A percentile compares a stretch with the other conserved stretches of the same genome.
These are phyloP conservation scores for Chrysanthemum lavandulifolium DNA, from an alignment of 129 eudicot genomes.

Conservation along the genomic window DNA sequence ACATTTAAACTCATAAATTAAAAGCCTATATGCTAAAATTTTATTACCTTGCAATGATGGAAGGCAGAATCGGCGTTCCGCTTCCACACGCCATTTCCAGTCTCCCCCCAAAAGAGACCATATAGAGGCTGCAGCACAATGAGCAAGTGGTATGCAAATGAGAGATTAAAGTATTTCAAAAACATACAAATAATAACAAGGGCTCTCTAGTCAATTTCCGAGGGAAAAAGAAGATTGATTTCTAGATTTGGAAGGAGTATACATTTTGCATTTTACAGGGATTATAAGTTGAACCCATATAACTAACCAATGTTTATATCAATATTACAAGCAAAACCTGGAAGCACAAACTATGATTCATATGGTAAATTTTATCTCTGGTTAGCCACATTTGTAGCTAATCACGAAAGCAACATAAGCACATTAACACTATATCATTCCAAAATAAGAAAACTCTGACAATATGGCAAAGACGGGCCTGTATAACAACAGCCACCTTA, in stretches of 20 bases:
- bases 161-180: not conserved
- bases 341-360: not conserved
- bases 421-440: not conserved
- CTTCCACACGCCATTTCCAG: conserved; percentile 73
- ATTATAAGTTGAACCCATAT: not conserved
- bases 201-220: not conserved
- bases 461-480: no score
- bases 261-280: not conserved
- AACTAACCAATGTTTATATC: not conserved
- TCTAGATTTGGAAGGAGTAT: not conserved
- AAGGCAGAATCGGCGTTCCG: conserved; percentile 90
- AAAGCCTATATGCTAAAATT: conserved; percentile 5
- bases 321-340: not conserved
- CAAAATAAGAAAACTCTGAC: no score
- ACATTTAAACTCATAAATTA: not conserved
- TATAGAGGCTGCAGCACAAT: conserved; percentile 66
- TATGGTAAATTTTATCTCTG: not conserved
- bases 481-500: no score
- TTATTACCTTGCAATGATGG: conserved; percentile 59
- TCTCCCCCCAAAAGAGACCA: conserved; percentile 79
- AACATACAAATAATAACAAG: not conserved
- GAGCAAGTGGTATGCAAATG: conserved; percentile 1
- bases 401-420: not conserved
- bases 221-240: not conserved
- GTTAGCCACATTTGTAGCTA: not conserved